Base-by-base conservation (phyloP, 345 rosid species). In the Brassica cretica region DNA sequence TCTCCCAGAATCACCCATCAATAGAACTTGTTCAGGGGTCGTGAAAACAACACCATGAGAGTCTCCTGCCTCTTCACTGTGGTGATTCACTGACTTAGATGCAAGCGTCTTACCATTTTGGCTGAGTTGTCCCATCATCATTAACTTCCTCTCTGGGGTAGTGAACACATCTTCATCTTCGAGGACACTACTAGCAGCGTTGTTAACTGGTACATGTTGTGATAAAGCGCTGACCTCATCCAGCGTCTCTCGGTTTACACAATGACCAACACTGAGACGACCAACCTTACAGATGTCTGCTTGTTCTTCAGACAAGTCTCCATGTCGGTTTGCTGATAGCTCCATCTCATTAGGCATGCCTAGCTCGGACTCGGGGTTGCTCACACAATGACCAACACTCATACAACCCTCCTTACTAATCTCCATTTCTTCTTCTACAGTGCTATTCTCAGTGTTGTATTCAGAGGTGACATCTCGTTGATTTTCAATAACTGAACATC, bases 71-170 rank as follows among this genome's bases (percentile, higher is more conserved):
- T 44, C 63, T 60, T 30, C 61, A 30, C 30, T 59, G 21, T 68
- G 62, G 18, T 59, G 16, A 5, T 24, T 68, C 61, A 32, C 18
- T 68, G 73, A 27, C 0, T 68, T 24, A 76, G 35, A 27, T 19
- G 53, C 53, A 21, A n/a, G 2, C 1, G 8, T 61, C 63, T 68
- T 61, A 19, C 53, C 55, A 8, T 8, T 68, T 30, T 29, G 62
- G 27, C 35, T 67, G 21, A 58, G 6, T 19, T 30, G 39, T 76
- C 46, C 79, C 74, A 44, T 46, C 49, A 68, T 46, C 68, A 19
- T 16, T 33, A 69, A 68, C 37, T 76, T 76, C 53, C 63, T 68
- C 37, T 76, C 69, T 9, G 39, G 74, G 24, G 53, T 61, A 68
- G 68, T 44, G 69, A 68, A 76, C 33, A 76, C n/a, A 44, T 3